phyloP scores from a whole-genome alignment of 176 grass and related monocot species.

The Bolboschoenus planiculmis region DNA sequence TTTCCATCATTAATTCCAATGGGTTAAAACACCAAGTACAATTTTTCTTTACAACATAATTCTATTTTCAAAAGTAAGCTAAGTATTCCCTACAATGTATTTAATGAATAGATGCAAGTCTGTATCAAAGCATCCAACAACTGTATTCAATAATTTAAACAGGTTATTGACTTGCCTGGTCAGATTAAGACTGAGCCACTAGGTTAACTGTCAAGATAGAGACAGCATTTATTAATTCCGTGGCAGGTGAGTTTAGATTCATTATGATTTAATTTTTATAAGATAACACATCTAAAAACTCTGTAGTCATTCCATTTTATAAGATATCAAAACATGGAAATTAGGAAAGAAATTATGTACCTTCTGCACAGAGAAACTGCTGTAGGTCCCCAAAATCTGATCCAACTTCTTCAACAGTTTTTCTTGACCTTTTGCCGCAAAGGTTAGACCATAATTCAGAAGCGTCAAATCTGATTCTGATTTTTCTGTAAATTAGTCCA shows the following conservation, averaged over 20 bases:
- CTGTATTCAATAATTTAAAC: neutral
- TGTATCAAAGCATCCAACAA: neutral
- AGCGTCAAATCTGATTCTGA: slow-evolving; percentile 20
- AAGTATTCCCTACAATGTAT: neutral
- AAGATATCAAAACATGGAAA: neutral
- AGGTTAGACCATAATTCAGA: slow-evolving; percentile 86
- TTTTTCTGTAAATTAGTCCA: slow-evolving; percentile 15
- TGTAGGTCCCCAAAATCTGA: slow-evolving; percentile 58
- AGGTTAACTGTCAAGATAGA: neutral
- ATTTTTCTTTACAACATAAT: neutral
- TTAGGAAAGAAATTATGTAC: neutral
- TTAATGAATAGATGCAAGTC: neutral
- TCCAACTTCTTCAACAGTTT: slow-evolving; percentile 49
- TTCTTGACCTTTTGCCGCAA: slow-evolving; percentile 70
- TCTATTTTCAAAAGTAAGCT: neutral
- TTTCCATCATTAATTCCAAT: neutral
- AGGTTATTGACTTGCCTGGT: neutral
- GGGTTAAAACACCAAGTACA: neutral
- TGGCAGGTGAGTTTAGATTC: neutral
- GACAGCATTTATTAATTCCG: neutral
- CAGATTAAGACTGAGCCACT: neutral
- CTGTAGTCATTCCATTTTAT: neutral
- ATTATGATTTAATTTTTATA: neutral
- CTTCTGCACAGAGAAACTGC: slow-evolving; percentile 82
- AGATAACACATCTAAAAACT: neutral